These are phyloP conservation scores for Mycena leptocephala DNA, from an alignment of 768 basidiomycete genomes.

Conservation along the genomic window DNA sequence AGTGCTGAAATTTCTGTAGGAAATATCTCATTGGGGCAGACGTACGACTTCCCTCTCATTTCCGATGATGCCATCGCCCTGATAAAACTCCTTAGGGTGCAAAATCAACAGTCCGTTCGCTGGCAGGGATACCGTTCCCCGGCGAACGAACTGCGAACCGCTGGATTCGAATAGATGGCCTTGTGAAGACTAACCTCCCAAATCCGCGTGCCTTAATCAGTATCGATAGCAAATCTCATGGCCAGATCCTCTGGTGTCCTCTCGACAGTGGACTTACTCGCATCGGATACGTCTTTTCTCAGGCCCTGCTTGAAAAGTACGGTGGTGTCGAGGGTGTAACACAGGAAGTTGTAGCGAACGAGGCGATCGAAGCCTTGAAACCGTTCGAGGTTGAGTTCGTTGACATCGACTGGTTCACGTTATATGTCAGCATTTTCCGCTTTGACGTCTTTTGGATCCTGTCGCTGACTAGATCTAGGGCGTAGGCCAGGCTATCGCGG, in stretches of 20 bases:
- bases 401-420: too few relatives aligned
- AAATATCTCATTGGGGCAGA: slow-evolving; percentile 39
- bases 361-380: too few relatives aligned
- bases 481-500: too few relatives aligned
- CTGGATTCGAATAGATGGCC: slow-evolving; percentile 41
- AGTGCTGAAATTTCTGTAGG: slow-evolving; percentile 25
- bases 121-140: slow-evolving; percentile 28
- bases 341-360: too few relatives aligned
- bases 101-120: slow-evolving; percentile 33
- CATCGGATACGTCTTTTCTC: slow-evolving; percentile 39
- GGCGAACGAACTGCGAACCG: slow-evolving; percentile 36
- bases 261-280: slow-evolving; percentile 37
- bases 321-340: slow-evolving; percentile 33
- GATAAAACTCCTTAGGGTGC: slow-evolving; percentile 31
- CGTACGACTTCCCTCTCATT: background rate
- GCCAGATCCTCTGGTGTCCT: slow-evolving; percentile 40
- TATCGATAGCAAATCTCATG: slow-evolving; percentile 36
- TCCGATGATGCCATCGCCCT: background rate
- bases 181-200: slow-evolving; percentile 39
- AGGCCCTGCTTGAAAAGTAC: slow-evolving; percentile 33
- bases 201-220: slow-evolving; percentile 39
- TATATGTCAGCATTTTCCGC: too few relatives aligned
- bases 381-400: too few relatives aligned
- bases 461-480: too few relatives aligned
- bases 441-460: too few relatives aligned